Conservation (phyloP, 1,284 basidiomycete genomes). For the Gymnopus androsaceus region DNA sequence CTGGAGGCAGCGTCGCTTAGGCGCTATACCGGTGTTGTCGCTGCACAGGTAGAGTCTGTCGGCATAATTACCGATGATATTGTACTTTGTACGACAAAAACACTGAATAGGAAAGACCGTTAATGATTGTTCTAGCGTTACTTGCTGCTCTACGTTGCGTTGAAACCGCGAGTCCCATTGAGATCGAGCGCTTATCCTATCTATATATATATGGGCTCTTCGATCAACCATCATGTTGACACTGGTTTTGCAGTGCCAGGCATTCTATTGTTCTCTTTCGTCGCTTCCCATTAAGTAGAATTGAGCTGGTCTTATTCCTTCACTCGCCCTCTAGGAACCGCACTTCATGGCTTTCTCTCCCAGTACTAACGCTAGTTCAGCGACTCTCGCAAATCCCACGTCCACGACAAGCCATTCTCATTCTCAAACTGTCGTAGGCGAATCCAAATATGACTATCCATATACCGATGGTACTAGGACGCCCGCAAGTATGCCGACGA, state of each 20-base stretch:
- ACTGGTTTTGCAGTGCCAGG: neutral
- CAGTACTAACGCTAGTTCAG: no score
- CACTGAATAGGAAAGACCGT: no score
- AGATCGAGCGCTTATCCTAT: neutral
- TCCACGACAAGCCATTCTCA: neutral
- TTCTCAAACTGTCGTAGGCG: no score
- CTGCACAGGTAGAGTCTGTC: no score
- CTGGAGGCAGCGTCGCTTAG: no score
- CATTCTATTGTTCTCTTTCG: neutral
- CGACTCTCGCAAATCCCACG: neutral
- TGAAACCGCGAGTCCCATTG: no score
- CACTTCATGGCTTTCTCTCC: conserved; percentile 3
- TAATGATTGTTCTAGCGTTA: no score
- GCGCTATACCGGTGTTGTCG: no score
- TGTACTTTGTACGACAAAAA: no score
- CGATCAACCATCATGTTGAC: conserved; percentile 10
- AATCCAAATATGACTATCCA: neutral
- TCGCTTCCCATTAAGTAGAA: neutral
- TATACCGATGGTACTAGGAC: conserved; percentile 7
- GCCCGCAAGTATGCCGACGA: neutral
- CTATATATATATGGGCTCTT: neutral
- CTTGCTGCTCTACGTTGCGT: no score
- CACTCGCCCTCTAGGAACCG: neutral
- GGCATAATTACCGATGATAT: no score
- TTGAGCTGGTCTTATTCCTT: neutral